These are phyloP conservation scores for Solidago caesia DNA, from an alignment of 129 eudicot genomes.

Conservation along the genomic window DNA sequence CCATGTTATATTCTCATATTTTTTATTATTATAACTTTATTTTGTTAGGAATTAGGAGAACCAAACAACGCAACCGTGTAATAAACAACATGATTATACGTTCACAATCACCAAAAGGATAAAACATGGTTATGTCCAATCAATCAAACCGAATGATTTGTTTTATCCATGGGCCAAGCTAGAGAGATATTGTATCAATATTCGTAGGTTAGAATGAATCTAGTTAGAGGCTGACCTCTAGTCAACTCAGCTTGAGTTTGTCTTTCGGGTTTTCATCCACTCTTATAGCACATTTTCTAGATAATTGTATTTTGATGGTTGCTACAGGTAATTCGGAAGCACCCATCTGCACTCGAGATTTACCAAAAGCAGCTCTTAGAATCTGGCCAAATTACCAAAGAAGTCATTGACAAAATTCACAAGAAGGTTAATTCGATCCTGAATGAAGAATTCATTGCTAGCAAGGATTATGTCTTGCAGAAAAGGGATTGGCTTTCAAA, in stretches of 20 bases:
- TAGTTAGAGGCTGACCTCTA: too few relatives aligned
- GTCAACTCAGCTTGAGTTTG: neutral
- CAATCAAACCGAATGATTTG: too few relatives aligned
- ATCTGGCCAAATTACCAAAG: slow-evolving; percentile 62
- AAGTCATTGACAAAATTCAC: slow-evolving; percentile 66
- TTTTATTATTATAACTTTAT: too few relatives aligned
- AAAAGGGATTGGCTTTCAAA: slow-evolving; percentile 98
- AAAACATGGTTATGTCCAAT: too few relatives aligned
- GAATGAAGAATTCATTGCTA: slow-evolving; percentile 85
- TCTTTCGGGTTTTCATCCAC: neutral
- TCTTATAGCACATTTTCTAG: neutral
- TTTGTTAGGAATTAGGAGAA: too few relatives aligned
- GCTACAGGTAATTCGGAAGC: slow-evolving; percentile 68
- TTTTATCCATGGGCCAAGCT: too few relatives aligned
- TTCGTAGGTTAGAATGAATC: too few relatives aligned
- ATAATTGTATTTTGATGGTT: slow-evolving; percentile 21
- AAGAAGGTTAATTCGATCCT: slow-evolving; percentile 71
- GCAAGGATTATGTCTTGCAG: slow-evolving; percentile 69
- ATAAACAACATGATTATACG: too few relatives aligned
- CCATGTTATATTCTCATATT: too few relatives aligned
- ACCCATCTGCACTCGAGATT: slow-evolving; percentile 81
- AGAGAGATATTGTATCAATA: too few relatives aligned
- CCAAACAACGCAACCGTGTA: too few relatives aligned
- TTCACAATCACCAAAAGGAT: too few relatives aligned
- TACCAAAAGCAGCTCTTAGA: slow-evolving; percentile 75